phyloP scores from a whole-genome alignment of 2,329 filamentous ascomycete species.

The Xylaria sp. region DNA sequence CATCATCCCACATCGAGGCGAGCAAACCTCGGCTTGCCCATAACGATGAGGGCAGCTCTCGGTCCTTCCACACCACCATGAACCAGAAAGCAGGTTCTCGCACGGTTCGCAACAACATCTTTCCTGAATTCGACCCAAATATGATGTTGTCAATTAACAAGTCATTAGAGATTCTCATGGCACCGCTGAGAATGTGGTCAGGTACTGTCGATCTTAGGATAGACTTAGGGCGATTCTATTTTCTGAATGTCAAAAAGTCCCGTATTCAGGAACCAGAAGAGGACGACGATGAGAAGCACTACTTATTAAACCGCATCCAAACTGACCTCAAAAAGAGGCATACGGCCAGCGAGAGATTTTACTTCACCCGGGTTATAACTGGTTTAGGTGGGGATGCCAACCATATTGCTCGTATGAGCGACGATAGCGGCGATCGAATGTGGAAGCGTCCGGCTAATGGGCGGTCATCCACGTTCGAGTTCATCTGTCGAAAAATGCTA shows the following conservation, averaged over 20 bases:
- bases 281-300: conserved; percentile 28
- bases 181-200: conserved; percentile 30
- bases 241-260: conserved; percentile 27
- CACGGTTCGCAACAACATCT: not conserved
- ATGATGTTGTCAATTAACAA: conserved; percentile 32
- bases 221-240: conserved; percentile 35
- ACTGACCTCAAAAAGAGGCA: conserved; percentile 30
- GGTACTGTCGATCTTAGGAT: conserved; percentile 32
- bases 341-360: conserved; percentile 15
- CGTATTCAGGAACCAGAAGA: conserved; percentile 17
- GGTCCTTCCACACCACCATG: conserved; percentile 37
- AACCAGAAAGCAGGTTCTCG: conserved; percentile 37
- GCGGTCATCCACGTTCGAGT: conserved; percentile 43
- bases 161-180: conserved; percentile 23
- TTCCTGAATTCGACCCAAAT: conserved; percentile 30
- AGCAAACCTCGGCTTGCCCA: conserved; percentile 11
- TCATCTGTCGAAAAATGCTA: conserved; percentile 34
- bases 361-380: conserved; percentile 31
- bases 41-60: conserved; percentile 17
- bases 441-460: conserved; percentile 26
- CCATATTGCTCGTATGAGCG: conserved; percentile 35
- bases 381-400: conserved; percentile 43
- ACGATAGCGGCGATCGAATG: conserved; percentile 33
- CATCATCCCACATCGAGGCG: not conserved
- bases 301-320: conserved; percentile 22